Percentiles rank a stretch among this genome's conserved stretches.
phyloP scores from a whole-genome alignment of 2,329 filamentous ascomycete species.

The Huntiella decipiens region DNA sequence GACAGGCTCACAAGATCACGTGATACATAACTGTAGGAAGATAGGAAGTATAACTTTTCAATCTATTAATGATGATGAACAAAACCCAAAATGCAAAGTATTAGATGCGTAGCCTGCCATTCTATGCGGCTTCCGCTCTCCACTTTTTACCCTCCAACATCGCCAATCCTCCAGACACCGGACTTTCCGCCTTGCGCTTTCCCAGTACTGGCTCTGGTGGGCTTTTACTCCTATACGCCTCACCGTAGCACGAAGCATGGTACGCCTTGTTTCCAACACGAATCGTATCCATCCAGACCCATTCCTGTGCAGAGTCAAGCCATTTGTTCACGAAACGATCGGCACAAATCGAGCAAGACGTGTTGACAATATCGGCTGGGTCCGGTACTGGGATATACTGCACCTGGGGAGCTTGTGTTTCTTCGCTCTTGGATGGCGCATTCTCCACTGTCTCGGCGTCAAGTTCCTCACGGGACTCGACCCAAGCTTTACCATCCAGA shows the following conservation, averaged over 20 bases:
- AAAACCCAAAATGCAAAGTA: too few relatives aligned
- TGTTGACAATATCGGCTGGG: conserved; percentile 53
- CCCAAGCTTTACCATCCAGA: conserved; percentile 83
- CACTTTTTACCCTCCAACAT: conserved; percentile 11
- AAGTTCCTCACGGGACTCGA: conserved; percentile 62
- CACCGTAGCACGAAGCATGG: conserved; percentile 75
- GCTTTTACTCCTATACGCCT: conserved; percentile 50
- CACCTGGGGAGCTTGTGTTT: conserved; percentile 32
- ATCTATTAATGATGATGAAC: too few relatives aligned
- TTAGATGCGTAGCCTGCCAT: too few relatives aligned
- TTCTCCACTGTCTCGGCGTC: conserved; percentile 36
- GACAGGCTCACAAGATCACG: too few relatives aligned
- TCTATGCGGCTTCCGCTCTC: conserved; percentile 7
- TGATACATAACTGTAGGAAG: too few relatives aligned
- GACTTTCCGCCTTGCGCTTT: conserved; percentile 47
- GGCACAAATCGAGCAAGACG: conserved; percentile 81
- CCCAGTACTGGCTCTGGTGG: conserved; percentile 40
- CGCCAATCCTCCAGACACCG: conserved; percentile 2
- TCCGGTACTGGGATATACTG: conserved; percentile 73
- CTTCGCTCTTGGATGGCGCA: conserved; percentile 21
- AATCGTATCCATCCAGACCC: conserved; percentile 85
- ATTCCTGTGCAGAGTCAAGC: conserved; percentile 85
- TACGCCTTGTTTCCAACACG: conserved; percentile 63
- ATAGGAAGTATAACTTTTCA: too few relatives aligned
- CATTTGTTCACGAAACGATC: conserved; percentile 86